Percentiles rank a stretch among this genome's conserved stretches.
Conservation (phyloP, 139 green algal genomes). For the Tetradesmus lagerheimii region DNA sequence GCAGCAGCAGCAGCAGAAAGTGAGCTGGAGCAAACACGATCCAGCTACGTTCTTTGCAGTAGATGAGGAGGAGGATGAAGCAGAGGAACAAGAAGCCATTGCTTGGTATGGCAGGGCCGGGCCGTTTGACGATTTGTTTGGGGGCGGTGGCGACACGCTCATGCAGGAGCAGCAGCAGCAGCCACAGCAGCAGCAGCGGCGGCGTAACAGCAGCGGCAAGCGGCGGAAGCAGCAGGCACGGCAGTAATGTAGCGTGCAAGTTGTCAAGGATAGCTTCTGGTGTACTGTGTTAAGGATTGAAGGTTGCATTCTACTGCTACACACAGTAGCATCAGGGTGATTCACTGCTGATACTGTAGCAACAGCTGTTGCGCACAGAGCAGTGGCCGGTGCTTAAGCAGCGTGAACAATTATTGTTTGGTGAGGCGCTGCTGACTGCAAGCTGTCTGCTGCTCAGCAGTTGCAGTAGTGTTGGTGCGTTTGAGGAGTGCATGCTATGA, state of each 20-base stretch:
- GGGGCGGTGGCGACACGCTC: background rate
- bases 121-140: slow-evolving; percentile 41
- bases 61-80: slow-evolving; percentile 23
- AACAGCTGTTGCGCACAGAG: no score
- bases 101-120: slow-evolving; percentile 17
- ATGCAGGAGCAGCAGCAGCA: background rate
- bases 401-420: no score
- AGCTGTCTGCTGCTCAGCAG: no score
- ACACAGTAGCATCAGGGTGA: no score
- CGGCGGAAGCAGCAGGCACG: background rate
- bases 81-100: background rate
- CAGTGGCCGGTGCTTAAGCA: no score
- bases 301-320: no score
- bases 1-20: background rate
- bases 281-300: no score
- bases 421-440: no score
- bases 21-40: slow-evolving; percentile 34
- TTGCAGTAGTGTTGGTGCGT: no score
- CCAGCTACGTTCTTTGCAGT: slow-evolving; percentile 32
- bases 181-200: background rate
- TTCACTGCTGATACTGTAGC: no score
- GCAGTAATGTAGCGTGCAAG: no score
- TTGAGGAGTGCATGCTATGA: no score
- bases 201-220: background rate
- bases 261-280: background rate